phyloP scores from a whole-genome alignment of 495 filamentous ascomycete genomes.

The Bombardia bombarda region DNA sequence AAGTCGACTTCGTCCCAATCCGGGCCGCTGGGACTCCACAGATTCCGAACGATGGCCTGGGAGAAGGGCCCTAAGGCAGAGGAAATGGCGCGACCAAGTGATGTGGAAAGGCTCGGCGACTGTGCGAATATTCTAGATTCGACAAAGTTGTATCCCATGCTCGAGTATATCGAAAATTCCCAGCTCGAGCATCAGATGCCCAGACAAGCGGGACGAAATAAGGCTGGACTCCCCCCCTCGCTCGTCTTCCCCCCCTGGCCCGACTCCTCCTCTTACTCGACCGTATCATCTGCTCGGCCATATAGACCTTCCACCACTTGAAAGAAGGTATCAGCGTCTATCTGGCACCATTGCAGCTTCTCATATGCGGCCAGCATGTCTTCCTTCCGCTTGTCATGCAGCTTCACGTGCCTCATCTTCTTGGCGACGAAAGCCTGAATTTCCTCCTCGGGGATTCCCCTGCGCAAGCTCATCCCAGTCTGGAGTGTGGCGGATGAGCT shows the following conservation, averaged over 20 bases:
- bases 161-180: neutral
- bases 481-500: neutral
- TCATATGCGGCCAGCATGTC: constrained; percentile 59
- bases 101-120: neutral
- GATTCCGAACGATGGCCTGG: neutral
- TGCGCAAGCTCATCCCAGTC: neutral
- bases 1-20: neutral
- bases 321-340: constrained; percentile 1
- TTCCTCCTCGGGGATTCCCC: neutral
- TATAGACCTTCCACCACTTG: constrained; percentile 2
- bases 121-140: neutral
- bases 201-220: neutral
- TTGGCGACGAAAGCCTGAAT: neutral
- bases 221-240: neutral
- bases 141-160: neutral
- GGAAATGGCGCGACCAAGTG: neutral
- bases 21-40: neutral
- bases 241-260: neutral
- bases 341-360: neutral
- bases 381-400: constrained; percentile 52
- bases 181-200: neutral
- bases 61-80: neutral
- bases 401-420: neutral
- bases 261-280: constrained; percentile 1
- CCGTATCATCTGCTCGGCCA: constrained; percentile 1